Percentiles rank a stretch among this genome's conserved stretches.
Evolutionary conservation across 2,329 filamentous ascomycete species (phyloP).

Genomic region (Macrophomina phaseolina): DNA sequence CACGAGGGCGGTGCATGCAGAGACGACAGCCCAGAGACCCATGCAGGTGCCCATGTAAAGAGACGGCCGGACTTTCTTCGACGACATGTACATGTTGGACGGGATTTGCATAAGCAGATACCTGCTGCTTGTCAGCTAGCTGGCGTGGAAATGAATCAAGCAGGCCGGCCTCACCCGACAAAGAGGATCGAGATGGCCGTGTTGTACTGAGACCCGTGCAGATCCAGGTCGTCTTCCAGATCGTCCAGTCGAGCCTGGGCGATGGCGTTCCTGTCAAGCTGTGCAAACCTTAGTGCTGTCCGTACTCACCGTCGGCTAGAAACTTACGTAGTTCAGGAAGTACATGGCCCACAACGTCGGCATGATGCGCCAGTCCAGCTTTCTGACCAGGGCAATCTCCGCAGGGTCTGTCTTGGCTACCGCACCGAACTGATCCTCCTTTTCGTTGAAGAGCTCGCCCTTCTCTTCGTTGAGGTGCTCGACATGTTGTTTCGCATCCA

Average conservation of each 20-base stretch:
- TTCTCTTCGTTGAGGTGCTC: slow-evolving; percentile 1
- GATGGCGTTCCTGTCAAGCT: slow-evolving; percentile 65
- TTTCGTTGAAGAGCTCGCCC: slow-evolving; percentile 25
- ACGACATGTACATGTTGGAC: slow-evolving; percentile 50
- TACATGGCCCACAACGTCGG: slow-evolving; percentile 52
- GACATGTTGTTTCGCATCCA: background rate
- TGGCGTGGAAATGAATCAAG: slow-evolving; percentile 59
- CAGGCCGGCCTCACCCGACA: slow-evolving; percentile 44
- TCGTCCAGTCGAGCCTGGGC: slow-evolving; percentile 68
- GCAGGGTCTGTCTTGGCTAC: slow-evolving; percentile 42
- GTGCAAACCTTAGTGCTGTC: slow-evolving; percentile 38
- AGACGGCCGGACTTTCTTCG: slow-evolving; percentile 42
- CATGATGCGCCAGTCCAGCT: slow-evolving; percentile 40
- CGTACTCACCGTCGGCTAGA: slow-evolving; percentile 38
- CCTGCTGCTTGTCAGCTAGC: slow-evolving; percentile 52
- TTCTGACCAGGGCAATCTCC: slow-evolving; percentile 42
- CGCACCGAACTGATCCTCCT: slow-evolving; percentile 42
- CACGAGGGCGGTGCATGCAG: slow-evolving; percentile 41
- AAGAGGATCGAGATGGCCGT: slow-evolving; percentile 67
- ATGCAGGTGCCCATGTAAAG: slow-evolving; percentile 46
- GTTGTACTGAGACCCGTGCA: slow-evolving; percentile 1
- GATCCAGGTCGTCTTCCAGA: slow-evolving; percentile 58
- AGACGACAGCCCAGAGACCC: slow-evolving; percentile 48
- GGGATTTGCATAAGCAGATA: slow-evolving; percentile 44
- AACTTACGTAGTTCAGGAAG: slow-evolving; percentile 39